phyloP scores from a whole-genome alignment of 352 stramenopile species.

The Phytophthora syringae region DNA sequence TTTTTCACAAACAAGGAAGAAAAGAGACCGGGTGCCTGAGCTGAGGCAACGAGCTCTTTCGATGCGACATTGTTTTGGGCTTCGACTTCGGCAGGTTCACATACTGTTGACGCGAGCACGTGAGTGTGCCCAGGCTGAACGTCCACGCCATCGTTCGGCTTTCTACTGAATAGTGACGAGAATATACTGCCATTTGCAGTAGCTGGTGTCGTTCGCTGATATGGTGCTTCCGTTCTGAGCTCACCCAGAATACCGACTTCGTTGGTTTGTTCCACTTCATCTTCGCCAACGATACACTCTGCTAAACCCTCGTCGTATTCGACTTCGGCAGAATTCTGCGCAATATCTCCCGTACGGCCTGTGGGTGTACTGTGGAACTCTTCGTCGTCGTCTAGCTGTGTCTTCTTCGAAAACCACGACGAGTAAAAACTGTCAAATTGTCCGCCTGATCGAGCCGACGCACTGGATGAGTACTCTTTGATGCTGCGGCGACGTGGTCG shows the following conservation, averaged over 20 bases:
- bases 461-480: slow-evolving; percentile 48
- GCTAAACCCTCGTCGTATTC: neutral
- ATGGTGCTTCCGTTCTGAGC: neutral
- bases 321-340: neutral
- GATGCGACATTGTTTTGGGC: neutral
- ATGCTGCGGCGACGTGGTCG: slow-evolving; percentile 51
- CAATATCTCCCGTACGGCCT: neutral
- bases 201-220: neutral
- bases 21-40: slow-evolving; percentile 22
- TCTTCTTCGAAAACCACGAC: slow-evolving; percentile 75
- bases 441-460: slow-evolving; percentile 44
- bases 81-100: neutral
- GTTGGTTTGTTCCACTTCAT: slow-evolving; percentile 2
- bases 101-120: neutral
- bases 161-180: slow-evolving; percentile 23
- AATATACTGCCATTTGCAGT: slow-evolving; percentile 22
- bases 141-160: slow-evolving; percentile 16
- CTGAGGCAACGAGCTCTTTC: slow-evolving; percentile 3
- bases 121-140: neutral
- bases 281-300: neutral
- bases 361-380: slow-evolving; percentile 3
- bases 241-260: neutral
- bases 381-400: slow-evolving; percentile 40
- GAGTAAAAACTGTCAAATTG: slow-evolving; percentile 81
- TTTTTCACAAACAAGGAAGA: slow-evolving; percentile 34